Base-by-base conservation (phyloP, 2,329 filamentous ascomycete genomes). In the Neofusicoccum sp. region DNA sequence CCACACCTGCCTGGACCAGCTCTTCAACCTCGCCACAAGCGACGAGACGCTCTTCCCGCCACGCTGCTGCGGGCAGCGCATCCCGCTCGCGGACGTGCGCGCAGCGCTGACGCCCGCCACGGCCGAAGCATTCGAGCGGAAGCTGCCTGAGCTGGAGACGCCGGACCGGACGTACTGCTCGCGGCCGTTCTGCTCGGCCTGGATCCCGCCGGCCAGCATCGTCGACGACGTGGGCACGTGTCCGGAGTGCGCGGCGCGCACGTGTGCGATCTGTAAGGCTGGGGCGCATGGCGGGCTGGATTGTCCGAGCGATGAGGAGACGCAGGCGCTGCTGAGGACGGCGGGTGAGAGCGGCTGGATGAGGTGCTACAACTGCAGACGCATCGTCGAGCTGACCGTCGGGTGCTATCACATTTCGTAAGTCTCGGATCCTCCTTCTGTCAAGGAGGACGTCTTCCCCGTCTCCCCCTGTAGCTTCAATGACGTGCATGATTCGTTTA, bases 331-430 rank as follows among this genome's bases (percentile, higher is more conserved):
- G 6, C 75, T 89, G 40, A 80, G 83, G 62, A 82, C 87, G 69
- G 86, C 86, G 5, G 84, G 85, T 64, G 79, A 76, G 61, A 79
- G 81, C 38, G 84, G 84, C 14, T 89, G 87, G 85, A 81, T 84
- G 68, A 78, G 87, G 57, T 91, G 89, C 69, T 86, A 86, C 70
- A 84, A 84, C 63, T 91, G 89, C 36, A n/a, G 43, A 1, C 33
- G 79, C 4, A 73, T 91, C 61, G 85, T 91, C 33, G 86, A 89
- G 70, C 78, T 86, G 41, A 76, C 78, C 0, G 78, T 82, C 51
- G 86, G 85, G 0, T 87, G 84, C 68, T 81, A 82, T 4, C 86
- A 88, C 68, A 87, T 90, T 68, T 86, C 80, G 56, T 91, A 87
- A 67, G 78, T 81, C 24, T 24, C n/a, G n/a, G n/a, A n/a, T 43